Evolutionary conservation across 2,329 filamentous ascomycete genomes (phyloP), one percentile per base, ranked within the genome.

Genomic region (Coleophoma crateriformis): DNA sequence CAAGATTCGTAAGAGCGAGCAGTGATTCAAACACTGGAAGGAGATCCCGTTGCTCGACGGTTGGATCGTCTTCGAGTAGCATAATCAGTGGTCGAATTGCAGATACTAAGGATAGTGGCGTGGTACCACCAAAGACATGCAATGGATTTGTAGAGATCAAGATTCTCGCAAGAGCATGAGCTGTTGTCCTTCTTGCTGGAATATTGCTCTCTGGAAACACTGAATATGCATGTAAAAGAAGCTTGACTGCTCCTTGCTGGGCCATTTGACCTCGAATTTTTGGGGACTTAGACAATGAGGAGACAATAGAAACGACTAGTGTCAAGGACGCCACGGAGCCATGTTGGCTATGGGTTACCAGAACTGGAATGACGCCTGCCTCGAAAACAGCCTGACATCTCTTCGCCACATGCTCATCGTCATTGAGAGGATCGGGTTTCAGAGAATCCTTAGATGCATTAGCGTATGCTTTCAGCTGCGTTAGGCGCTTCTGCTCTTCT

Each of bases 1-100:
- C 94, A 7, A 99, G 79, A 60, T 99, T 99, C 0, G 94, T 97
- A 34, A 99, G 79, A 0, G 94, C 92, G 66, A 97, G 86, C 8
- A 99, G 78, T 1, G 87, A 79, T 68, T 99, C 94, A 58, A 97
- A 99, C 0, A 87, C 84, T 0, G 94, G 90, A 0, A 99, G 78
- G 13, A 97, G 79, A 65, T 96, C 88, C 46, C 85, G 81, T 1
- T 81, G 80, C 42, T 84, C 80, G 2, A 76, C 72, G 2, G 73
- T 71, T 4, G 82, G 78, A 46, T 87, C 81, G 6, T 82, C 79
- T 0, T 79, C 71, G 14, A 97, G 77, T 48, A 97, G 85, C 17
- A 81, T 82, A 7, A 87, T 69, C 1, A 99, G 79, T 0, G 92
- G 90, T 1, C 88, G 82, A 50, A 97, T 85, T n/a, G 91, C 89